Percentiles rank a stretch among this genome's conserved stretches.
These are phyloP conservation scores for Penicillium malachiteum DNA, from an alignment of 495 filamentous ascomycete species.

Conservation along the genomic window DNA sequence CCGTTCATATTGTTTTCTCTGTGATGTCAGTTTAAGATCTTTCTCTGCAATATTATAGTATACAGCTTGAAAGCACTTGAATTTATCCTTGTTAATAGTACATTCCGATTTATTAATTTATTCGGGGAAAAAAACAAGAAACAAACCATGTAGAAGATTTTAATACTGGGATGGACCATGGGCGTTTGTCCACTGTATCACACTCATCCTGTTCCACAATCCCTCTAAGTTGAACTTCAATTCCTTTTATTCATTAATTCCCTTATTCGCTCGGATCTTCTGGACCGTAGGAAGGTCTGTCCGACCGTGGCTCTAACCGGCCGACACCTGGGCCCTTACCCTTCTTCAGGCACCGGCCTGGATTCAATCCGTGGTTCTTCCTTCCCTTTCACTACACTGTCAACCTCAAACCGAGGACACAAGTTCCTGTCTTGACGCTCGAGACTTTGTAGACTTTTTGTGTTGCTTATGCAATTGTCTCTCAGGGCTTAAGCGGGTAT, in stretches of 20 bases:
- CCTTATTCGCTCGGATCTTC: slow-evolving; percentile 30
- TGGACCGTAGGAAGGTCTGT: slow-evolving; percentile 34
- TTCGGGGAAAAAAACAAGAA: slow-evolving; percentile 1
- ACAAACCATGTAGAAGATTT: background rate
- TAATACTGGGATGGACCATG: background rate
- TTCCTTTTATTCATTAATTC: background rate
- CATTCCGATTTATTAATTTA: too few species aligned
- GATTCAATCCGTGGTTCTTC: slow-evolving; percentile 21
- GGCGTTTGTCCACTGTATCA: slow-evolving; percentile 2
- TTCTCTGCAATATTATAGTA: too few species aligned
- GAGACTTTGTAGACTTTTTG: slow-evolving; percentile 8
- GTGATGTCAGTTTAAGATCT: slow-evolving; percentile 14
- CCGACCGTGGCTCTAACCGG: slow-evolving; percentile 31
- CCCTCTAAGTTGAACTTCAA: background rate
- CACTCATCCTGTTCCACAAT: background rate
- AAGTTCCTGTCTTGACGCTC: slow-evolving; percentile 16
- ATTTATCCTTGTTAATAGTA: too few species aligned
- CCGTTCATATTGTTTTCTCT: slow-evolving; percentile 8
- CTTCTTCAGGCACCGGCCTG: slow-evolving; percentile 24
- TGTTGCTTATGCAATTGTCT: background rate
- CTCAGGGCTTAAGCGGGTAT: background rate
- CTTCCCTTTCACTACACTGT: background rate
- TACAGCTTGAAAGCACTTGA: too few species aligned
- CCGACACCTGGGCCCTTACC: slow-evolving; percentile 19
- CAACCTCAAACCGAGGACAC: background rate